Percentiles rank a stretch among this genome's conserved stretches.
phyloP scores from a whole-genome alignment of 2,329 filamentous ascomycete genomes.

The Fusarium sp. region DNA sequence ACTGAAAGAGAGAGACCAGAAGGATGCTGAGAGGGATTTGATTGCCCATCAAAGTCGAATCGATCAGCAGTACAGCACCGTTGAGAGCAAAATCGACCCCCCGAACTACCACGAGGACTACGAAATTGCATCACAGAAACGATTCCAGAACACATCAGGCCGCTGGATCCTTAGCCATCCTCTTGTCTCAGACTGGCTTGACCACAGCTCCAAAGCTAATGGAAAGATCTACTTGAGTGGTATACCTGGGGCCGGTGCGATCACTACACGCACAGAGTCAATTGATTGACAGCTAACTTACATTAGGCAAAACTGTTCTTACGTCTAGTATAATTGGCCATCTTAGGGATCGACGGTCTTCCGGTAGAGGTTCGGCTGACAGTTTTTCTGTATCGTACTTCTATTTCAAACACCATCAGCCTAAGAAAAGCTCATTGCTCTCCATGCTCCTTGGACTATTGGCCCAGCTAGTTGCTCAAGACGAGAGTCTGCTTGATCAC shows the following conservation, averaged over 20 bases:
- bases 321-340: not conserved
- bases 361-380: not conserved
- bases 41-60: not conserved
- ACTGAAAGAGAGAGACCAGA: not conserved
- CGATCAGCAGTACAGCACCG: not conserved
- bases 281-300: not conserved
- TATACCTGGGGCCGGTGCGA: not conserved
- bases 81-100: not conserved
- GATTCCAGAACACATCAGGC: not conserved
- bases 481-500: not conserved
- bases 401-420: not conserved
- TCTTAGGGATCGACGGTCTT: not conserved
- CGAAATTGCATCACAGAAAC: not conserved
- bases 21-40: not conserved
- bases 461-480: not conserved
- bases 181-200: not conserved
- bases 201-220: not conserved
- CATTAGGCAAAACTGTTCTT: not conserved
- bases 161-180: not conserved
- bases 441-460: not conserved
- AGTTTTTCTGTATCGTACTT: not conserved
- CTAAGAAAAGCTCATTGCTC: not conserved
- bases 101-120: not conserved
- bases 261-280: too few relatives aligned
- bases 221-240: not conserved